Base-by-base conservation (phyloP, 352 stramenopile genomes). In the Pythium pyrilobum region DNA sequence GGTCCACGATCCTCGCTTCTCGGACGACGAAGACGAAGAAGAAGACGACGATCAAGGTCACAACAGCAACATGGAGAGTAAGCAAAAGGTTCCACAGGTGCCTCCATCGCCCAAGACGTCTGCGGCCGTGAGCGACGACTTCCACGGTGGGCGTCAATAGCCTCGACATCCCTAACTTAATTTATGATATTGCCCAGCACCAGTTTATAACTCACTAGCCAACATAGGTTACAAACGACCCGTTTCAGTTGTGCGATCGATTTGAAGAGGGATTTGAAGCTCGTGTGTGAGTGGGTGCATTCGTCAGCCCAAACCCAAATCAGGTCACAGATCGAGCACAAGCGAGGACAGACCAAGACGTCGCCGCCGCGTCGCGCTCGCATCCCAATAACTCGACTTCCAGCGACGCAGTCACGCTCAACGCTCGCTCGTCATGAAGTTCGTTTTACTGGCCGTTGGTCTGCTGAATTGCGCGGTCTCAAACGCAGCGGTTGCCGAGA, bases 1-100 rank as follows among this genome's bases (percentile, higher is more conserved):
- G 1, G 54, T 69, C 20, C 47, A 66, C 15, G 57, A 79, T 31
- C 65, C 74, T 33, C 68, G 52, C 3, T 78, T 87, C 29, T 78
- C 69, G 1, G 79, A 77, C 16, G 72, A 81, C 41, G 75, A 82
- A 39, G 74, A 85, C 24, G 69, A 78, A 40, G 70, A 80, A n/a
- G 70, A 64, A 4, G 34, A 54, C 4, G 27, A 62, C 10, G 42
- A 56, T 5, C 21, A 29, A 11, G 41, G 29, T 12, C 25, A 61
- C 5, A 25, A 46, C 16, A n/a, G n/a, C n/a, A n/a, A n/a, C n/a
- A n/a, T n/a, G n/a, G n/a, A n/a, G n/a, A n/a, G n/a, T n/a, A n/a
- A n/a, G n/a, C n/a, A n/a, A n/a, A 25, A 36, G 15, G 9, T 25
- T 3, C 2, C 27, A 15, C 23, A 24, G 16, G 27, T 33, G 16